These are phyloP conservation scores for Plectosphaerella cucumerina DNA, from an alignment of 2,329 filamentous ascomycete genomes.

Conservation along the genomic window DNA sequence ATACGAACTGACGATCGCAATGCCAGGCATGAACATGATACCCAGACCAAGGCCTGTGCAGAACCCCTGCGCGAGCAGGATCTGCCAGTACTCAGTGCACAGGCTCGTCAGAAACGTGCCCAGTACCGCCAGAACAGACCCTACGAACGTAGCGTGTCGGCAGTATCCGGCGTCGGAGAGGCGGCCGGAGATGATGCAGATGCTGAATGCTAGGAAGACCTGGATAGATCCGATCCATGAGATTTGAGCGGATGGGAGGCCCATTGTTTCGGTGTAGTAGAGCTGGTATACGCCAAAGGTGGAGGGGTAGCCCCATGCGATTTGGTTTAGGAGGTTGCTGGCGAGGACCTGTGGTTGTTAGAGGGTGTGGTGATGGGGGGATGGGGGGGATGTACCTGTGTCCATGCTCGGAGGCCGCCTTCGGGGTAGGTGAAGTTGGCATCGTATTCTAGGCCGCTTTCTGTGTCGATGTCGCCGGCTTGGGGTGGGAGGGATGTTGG, in stretches of 20 bases:
- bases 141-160: conserved; percentile 32
- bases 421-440: conserved; percentile 27
- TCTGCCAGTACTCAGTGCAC: conserved; percentile 44
- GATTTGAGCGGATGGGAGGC: conserved; percentile 27
- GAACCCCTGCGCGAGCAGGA: conserved; percentile 50
- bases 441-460: neutral
- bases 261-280: conserved; percentile 33
- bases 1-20: conserved; percentile 60
- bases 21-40: conserved; percentile 52
- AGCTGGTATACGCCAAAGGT: conserved; percentile 53
- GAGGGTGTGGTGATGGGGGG: too few relatives aligned
- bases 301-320: conserved; percentile 46
- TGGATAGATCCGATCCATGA: conserved; percentile 47
- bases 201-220: conserved; percentile 43
- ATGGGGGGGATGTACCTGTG: conserved; percentile 23
- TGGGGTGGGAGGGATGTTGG: neutral
- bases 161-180: conserved; percentile 47
- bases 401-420: conserved; percentile 44
- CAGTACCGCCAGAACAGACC: conserved; percentile 36
- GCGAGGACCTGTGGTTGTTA: conserved; percentile 28
- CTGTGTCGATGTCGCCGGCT: neutral
- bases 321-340: conserved; percentile 38
- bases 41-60: conserved; percentile 50
- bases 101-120: conserved; percentile 46
- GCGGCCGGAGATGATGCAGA: conserved; percentile 43